A percentile compares a stretch with the other conserved stretches of the same genome.
These are phyloP conservation scores for Aspergillus cejpii DNA, from an alignment of 2,329 filamentous ascomycete genomes.

Conservation along the genomic window DNA sequence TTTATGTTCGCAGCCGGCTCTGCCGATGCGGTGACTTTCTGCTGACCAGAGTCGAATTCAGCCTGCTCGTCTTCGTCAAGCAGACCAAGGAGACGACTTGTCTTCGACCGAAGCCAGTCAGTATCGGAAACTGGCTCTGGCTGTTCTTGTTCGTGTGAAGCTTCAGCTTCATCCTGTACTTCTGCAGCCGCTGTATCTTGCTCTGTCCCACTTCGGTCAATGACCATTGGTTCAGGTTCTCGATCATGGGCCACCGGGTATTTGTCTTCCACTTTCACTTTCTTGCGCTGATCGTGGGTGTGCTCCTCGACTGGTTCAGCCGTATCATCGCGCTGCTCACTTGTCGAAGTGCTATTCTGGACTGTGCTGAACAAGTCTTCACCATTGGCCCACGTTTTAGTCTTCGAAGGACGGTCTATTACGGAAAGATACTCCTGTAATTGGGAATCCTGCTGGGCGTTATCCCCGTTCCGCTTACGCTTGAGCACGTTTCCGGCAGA, in stretches of 20 bases:
- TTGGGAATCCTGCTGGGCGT: slow-evolving; percentile 67
- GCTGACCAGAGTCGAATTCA: slow-evolving; percentile 35
- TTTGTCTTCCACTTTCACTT: slow-evolving; percentile 26
- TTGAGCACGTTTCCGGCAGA: slow-evolving; percentile 31
- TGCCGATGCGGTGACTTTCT: slow-evolving; percentile 11
- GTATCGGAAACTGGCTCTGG: slow-evolving; percentile 56
- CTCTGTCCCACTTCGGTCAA: slow-evolving; percentile 19
- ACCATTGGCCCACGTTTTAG: slow-evolving; percentile 57
- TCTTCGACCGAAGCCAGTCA: slow-evolving; percentile 87
- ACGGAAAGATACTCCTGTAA: slow-evolving; percentile 78
- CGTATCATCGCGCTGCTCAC: slow-evolving; percentile 19
- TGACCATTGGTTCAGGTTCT: slow-evolving; percentile 21
- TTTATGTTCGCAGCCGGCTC: slow-evolving; percentile 10
- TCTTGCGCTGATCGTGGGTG: slow-evolving; percentile 38
- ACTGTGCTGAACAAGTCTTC: slow-evolving; percentile 32
- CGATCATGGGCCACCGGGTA: background rate
- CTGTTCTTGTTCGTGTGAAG: slow-evolving; percentile 26
- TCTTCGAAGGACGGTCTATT: slow-evolving; percentile 64
- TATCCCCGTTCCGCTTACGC: slow-evolving; percentile 44
- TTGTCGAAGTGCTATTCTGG: slow-evolving; percentile 15
- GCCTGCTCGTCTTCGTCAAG: slow-evolving; percentile 58
- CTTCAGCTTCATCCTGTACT: slow-evolving; percentile 16
- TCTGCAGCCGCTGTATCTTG: slow-evolving; percentile 14
- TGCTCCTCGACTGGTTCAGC: slow-evolving; percentile 27
- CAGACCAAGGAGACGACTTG: slow-evolving; percentile 76